Conservation (phyloP, 2,329 filamentous ascomycete species). For the Neospermospora avenae region DNA sequence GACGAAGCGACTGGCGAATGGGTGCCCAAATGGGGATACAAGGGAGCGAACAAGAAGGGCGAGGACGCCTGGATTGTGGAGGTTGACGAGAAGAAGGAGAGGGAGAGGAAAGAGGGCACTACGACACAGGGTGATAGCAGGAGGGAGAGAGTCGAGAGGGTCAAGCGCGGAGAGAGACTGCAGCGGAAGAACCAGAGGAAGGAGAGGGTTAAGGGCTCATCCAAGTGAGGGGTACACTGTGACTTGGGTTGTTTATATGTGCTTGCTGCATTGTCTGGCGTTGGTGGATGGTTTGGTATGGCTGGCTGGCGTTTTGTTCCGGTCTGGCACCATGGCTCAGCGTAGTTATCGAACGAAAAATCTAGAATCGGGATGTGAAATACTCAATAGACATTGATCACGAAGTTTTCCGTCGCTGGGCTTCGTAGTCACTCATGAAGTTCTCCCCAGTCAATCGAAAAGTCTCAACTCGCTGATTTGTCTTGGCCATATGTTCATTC, state of each 20-base stretch:
- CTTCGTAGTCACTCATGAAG: too few relatives aligned
- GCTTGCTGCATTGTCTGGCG: conserved; percentile 3
- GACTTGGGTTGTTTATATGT: not conserved
- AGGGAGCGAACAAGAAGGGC: conserved; percentile 81
- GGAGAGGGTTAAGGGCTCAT: conserved; percentile 31
- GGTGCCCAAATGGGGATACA: conserved; percentile 94
- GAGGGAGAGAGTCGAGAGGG: conserved; percentile 63
- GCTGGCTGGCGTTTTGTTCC: conserved; percentile 6
- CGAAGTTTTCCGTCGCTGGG: not conserved
- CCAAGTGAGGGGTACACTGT: not conserved
- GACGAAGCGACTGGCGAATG: conserved; percentile 84
- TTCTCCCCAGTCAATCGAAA: too few relatives aligned
- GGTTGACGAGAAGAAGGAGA: conserved; percentile 75
- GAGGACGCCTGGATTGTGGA: conserved; percentile 89
- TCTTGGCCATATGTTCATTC: not conserved
- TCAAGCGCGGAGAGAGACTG: conserved; percentile 67
- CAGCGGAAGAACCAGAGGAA: conserved; percentile 64
- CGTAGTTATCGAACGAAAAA: not conserved
- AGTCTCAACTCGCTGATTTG: not conserved
- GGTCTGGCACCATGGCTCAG: not conserved
- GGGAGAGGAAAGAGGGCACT: conserved; percentile 58
- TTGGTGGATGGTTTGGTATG: not conserved
- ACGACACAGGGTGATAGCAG: conserved; percentile 60
- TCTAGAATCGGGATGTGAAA: not conserved
- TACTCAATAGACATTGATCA: not conserved